Base-by-base conservation (phyloP, 1,284 basidiomycete genomes). In the Cutaneotrichosporon dermatis region DNA sequence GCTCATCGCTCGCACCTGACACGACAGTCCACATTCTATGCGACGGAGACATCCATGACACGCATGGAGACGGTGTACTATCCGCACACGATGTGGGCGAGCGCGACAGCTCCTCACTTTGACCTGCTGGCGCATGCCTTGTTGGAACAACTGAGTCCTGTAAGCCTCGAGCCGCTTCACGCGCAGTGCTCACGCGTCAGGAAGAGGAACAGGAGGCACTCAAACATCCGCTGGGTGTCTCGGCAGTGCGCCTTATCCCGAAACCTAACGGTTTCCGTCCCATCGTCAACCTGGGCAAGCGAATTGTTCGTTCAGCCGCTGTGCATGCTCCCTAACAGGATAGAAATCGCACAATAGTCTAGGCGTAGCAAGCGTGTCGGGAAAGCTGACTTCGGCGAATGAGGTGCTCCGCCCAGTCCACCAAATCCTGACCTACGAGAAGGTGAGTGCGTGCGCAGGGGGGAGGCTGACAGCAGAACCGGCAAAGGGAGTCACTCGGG, bases 261-360 rank as follows among this genome's bases (percentile, higher is more conserved):
- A 99, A 99, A 76, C 92, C 94, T 57, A 90, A 85, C 4, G 94
- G 95, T 0, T 91, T 98, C 4, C 83, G 96, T 37, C 94, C 94
- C 0, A 96, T 99, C 61, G 90, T 97, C 40, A 99, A 99, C 72
- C 79, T 99, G 40, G 84, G 88, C 11, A 82, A 88, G 37, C 86
- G 86, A 63, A 82, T 83, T 44, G 71, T 73, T 42, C 57, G 70
- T 46, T 15, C 4, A 11, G 13, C 61, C 71, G 4, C 70, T 10
- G 34, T 1, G n/a, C 25, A 25, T 25, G 25, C 7, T 7, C 9
- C 34, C 39, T 59, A 33, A 51, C 16, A 16, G 10, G n/a, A 9
- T 51, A 67, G 66, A 59, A 58, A 52, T 42, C 54, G 4, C 35
- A 35, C 15, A 58, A 52, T 39, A 7, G 44, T 4, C 37, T 56